Base-by-base conservation (phyloP, 2,329 filamentous ascomycete genomes). In the Fusarium marasasianum region DNA sequence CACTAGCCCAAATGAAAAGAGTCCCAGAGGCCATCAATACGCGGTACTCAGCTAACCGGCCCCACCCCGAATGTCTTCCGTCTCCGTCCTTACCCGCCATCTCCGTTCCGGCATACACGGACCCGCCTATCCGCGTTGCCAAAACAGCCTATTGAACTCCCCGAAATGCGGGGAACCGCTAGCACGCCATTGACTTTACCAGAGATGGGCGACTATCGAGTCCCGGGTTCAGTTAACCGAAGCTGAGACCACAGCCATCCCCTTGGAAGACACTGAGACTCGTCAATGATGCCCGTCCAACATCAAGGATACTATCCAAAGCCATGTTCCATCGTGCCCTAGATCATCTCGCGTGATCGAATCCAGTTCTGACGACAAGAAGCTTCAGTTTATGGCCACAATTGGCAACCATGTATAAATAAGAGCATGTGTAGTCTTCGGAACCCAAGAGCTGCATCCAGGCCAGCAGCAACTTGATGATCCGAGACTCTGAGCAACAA, bases 341-440 rank as follows among this genome's bases (percentile, higher is more conserved):
- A 62, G 51, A 45, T 45, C 26, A 58, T 63, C 29, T 58, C 43
- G 59, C 59, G 51, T 58, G 59, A 63, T 63, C 33, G 14, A 57
- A 41, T 33, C 41, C 33, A 40, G 26, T 38, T 58, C 51, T 63
- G 41, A 26, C 51, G 33, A 57, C 22, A 57, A 58, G 26, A 41
- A 15, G n/a, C 41, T 29, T 58, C 53, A 40, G 17, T 24, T 11
- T 10, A 22, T 47, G 53, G 41, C 20, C 35, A 58, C 35, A 48
- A 35, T 40, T 24, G 33, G 53, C 10, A 40, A 18, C 8, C 53
- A 47, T 63, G 40, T 47, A 63, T 63, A 63, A 48, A 37, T 50
- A 58, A n/a, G 41, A 41, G 53, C 29, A 44, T 41, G 33, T 40
- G 18, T 37, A 40, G 40, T 59, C 26, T 47, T 40, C 8, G 9